Percentiles rank a stretch among this genome's conserved stretches.
These are phyloP conservation scores for Coffea humblotiana DNA, from an alignment of 305 asterid species.

Conservation along the genomic window DNA sequence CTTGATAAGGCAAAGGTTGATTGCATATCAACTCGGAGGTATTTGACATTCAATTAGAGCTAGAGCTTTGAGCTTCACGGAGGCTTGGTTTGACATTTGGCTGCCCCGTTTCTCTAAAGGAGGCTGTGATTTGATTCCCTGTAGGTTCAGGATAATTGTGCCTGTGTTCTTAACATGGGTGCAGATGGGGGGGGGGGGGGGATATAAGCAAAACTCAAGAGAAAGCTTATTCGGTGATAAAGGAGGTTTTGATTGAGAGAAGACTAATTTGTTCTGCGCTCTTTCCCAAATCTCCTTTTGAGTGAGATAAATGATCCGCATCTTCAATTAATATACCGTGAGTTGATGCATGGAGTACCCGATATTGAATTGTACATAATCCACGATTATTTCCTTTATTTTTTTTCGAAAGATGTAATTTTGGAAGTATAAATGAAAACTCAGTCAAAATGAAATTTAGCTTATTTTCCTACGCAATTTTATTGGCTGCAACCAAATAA, in stretches of 20 bases:
- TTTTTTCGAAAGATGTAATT: neutral
- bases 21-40: neutral
- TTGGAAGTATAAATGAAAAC: neutral
- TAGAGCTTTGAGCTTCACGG: too few species aligned
- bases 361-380: neutral
- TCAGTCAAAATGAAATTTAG: neutral
- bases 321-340: neutral
- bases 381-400: neutral
- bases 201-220: neutral
- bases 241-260: neutral
- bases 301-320: neutral
- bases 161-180: neutral
- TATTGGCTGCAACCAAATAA: neutral
- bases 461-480: neutral
- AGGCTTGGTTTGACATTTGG: neutral
- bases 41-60: neutral
- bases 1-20: slow-evolving; percentile 6
- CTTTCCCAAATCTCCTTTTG: neutral
- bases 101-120: neutral
- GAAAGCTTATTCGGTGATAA: neutral
- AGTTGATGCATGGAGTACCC: neutral
- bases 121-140: neutral
- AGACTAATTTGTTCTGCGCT: neutral
- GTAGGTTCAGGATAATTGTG: slow-evolving; percentile 2
- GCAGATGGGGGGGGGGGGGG: neutral